Evolutionary conservation across 345 rosid genomes (phyloP), one percentile per base, ranked within the genome.

Genomic region (Eucalyptus curtisii): DNA sequence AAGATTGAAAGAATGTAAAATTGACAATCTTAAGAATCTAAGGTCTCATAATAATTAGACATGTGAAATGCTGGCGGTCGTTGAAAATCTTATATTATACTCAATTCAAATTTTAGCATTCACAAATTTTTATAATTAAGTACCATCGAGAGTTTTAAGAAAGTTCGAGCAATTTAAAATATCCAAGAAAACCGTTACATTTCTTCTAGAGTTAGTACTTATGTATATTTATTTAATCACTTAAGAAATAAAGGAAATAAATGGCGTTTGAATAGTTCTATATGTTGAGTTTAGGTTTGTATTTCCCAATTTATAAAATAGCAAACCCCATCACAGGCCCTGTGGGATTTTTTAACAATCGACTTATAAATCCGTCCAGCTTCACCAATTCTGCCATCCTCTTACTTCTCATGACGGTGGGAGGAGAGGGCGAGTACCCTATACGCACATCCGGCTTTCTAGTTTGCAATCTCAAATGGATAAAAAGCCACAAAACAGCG

Each of bases 61-160:
- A n/a, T n/a, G 20, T 14, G 40, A 64, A 14, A n/a, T 64, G 76
- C 8, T 3, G 33, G 40, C 3, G 0, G 4, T n/a, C 3, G 0
- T 64, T 64, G 68, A 61, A 61, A 61, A 61, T 61, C 33, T 61
- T 61, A 61, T 27, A 27, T 61, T 30, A 61, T 27, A 30, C 68
- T 61, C 68, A 27, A 27, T 61, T 61, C 4, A 7, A n/a, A n/a
- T 71, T 42, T 71, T 37, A 9, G 8, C 14, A 71, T 37, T 3
- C 8, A 37, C 15, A 37, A 71, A 5, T 17, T 37, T 37, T 37
- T 71, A 17, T 71, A 17, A 31, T 19, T 71, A 19, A 33, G 81
- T 17, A 37, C 10, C 76, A 13, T 12, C 1, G 2, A 64, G 37
- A n/a, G 19, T 64, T 64, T 64, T n/a, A 64, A 61, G 37, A n/a